Evolutionary conservation across 2,329 filamentous ascomycete genomes (phyloP), one percentile per base, ranked within the genome.

Genomic region (Zymoseptoria passerinii): DNA sequence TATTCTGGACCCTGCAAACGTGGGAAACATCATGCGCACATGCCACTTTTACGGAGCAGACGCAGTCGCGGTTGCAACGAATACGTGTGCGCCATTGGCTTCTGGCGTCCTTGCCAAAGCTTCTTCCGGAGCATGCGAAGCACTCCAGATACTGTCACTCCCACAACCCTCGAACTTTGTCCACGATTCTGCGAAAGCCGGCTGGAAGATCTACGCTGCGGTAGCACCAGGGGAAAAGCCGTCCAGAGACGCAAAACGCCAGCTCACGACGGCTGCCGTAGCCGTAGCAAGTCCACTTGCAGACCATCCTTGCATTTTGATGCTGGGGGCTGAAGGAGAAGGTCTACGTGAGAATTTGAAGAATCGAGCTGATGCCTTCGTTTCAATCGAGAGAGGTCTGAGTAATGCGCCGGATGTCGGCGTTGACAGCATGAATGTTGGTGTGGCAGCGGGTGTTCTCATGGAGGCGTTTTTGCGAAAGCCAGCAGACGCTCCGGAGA

Each of bases 371-470:
- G 84, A 95, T 68, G 76, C 75, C 19, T 77, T 78, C 27, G 77
- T 86, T 16, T 80, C 85, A 6, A 89, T 99, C 27, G 61, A 63
- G 53, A 58, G 60, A 9, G 63, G 62, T 13, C 52, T 10, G 29
- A 57, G 52, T 18, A 54, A 56, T 13, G 58, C 50, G 69, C 62
- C 77, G 67, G 70, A 81, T 68, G 71, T 84, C 65, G 70, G 80
- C 1, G 84, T 99, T 2, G 92, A 97, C 73, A 96, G 91, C 72
- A 75, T 99, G 71, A 97, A 99, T 71, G 94, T 97, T 48, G 90
- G 89, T 69, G 92, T 95, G 19, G 92, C 94, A 1, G 84, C 89
- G 6, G 90, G 84, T 0, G 76, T 97, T 53, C 75, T 97, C 54
- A 86, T 86, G 61, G 81, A 86, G 63, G 78, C 86, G 0, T 90